These are phyloP conservation scores for Suillus paluster DNA, from an alignment of 768 basidiomycete species.

Conservation along the genomic window DNA sequence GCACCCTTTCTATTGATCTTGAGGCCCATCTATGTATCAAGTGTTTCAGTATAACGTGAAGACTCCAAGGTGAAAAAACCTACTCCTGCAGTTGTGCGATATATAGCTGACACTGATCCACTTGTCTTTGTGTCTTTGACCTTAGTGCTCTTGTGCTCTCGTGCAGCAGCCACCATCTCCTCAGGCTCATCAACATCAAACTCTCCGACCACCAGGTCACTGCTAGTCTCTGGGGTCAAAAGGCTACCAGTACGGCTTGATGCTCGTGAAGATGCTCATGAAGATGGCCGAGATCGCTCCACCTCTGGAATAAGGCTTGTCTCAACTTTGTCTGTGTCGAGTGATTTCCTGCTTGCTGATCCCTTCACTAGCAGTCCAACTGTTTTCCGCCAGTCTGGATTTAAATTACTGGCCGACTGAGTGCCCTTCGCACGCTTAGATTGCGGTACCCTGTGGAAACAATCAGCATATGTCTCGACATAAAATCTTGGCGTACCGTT, in stretches of 20 bases:
- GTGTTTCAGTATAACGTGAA: neutral
- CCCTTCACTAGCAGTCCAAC: neutral
- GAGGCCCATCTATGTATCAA: neutral
- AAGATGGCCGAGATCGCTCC: neutral
- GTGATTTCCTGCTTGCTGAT: too few species aligned
- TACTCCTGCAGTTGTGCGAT: neutral
- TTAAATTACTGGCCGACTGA: neutral
- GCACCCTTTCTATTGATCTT: constrained; percentile 1
- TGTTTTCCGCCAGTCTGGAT: neutral
- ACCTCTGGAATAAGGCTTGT: neutral
- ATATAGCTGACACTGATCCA: neutral
- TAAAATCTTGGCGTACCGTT: too few species aligned
- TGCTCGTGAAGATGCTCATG: neutral
- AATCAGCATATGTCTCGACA: neutral
- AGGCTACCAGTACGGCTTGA: neutral
- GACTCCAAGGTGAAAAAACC: neutral
- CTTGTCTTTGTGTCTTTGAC: neutral
- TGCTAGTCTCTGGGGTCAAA: neutral
- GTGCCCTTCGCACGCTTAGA: neutral
- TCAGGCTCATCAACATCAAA: neutral
- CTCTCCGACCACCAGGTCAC: neutral
- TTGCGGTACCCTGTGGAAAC: neutral
- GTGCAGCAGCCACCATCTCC: neutral
- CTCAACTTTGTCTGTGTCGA: neutral
- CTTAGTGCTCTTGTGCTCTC: neutral